Conservation (phyloP, 2,329 filamentous ascomycete species). For the Leptographium wingfieldii region DNA sequence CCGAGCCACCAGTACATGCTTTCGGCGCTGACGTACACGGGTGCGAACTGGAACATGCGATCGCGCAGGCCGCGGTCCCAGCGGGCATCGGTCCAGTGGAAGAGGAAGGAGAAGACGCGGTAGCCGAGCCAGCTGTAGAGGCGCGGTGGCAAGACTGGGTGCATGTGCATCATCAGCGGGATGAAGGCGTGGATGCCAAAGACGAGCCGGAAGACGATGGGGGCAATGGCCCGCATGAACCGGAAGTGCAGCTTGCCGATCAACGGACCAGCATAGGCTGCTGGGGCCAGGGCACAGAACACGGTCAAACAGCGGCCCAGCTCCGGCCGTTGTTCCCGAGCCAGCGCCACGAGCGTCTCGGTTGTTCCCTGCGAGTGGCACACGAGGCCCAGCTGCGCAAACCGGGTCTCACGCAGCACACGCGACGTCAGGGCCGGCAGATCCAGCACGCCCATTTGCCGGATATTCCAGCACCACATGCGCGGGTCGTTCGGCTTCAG, state of each 20-base stretch:
- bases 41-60: slow-evolving; percentile 84
- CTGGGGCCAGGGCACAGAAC: slow-evolving; percentile 83
- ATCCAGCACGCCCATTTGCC: slow-evolving; percentile 86
- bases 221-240: slow-evolving; percentile 74
- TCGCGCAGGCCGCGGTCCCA: slow-evolving; percentile 73
- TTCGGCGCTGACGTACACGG: slow-evolving; percentile 80
- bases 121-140: slow-evolving; percentile 78
- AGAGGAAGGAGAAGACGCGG: slow-evolving; percentile 77
- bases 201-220: slow-evolving; percentile 61
- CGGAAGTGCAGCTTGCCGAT: slow-evolving; percentile 84
- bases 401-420: slow-evolving; percentile 71
- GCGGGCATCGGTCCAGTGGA: slow-evolving; percentile 71
- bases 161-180: slow-evolving; percentile 83
- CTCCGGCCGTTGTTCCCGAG: slow-evolving; percentile 80
- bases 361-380: slow-evolving; percentile 89
- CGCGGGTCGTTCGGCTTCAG: slow-evolving; percentile 65
- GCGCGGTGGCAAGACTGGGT: slow-evolving; percentile 47
- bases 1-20: slow-evolving; percentile 96
- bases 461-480: slow-evolving; percentile 96
- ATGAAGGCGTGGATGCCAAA: slow-evolving; percentile 94
- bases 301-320: slow-evolving; percentile 72
- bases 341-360: slow-evolving; percentile 73
- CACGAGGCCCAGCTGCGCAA: slow-evolving; percentile 68
- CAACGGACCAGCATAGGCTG: slow-evolving; percentile 76
- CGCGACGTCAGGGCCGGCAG: slow-evolving; percentile 68